Evolutionary conservation across 2,329 filamentous ascomycete species (phyloP).

Genomic region (Phyllosticta citrichinensis): DNA sequence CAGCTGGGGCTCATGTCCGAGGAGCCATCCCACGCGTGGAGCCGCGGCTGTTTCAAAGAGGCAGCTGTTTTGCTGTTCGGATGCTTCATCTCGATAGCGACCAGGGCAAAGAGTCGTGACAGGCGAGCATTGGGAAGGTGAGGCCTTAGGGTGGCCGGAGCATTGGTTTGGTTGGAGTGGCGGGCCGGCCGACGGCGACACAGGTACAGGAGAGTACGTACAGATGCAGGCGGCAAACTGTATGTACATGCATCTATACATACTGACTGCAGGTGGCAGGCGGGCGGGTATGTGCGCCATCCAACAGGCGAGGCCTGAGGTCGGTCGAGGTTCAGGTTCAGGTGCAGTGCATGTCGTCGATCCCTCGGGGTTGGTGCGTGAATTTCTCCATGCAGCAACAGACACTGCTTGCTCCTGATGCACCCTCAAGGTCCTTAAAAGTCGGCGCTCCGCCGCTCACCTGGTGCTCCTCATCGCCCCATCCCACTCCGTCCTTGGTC

Average conservation of each 20-base stretch:
- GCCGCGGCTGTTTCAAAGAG: constrained; percentile 10
- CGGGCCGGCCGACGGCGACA: background rate
- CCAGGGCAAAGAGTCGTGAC: background rate
- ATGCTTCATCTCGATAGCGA: background rate
- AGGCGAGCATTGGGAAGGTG: background rate
- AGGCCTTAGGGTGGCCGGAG: background rate
- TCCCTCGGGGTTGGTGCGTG: constrained; percentile 2
- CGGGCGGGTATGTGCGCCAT: background rate
- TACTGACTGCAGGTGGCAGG: background rate
- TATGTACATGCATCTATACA: too few species aligned
- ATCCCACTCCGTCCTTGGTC: background rate
- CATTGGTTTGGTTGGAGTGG: background rate
- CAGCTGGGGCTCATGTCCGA: background rate
- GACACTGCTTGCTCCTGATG: constrained; percentile 3
- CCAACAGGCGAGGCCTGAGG: background rate
- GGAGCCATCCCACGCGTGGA: background rate
- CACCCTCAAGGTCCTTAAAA: background rate
- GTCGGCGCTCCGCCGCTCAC: background rate
- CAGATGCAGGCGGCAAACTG: background rate
- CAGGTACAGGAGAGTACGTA: background rate
- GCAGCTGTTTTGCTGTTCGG: constrained; percentile 6
- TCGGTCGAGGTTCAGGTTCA: too few species aligned
- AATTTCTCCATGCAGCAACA: background rate
- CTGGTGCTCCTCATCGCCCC: background rate
- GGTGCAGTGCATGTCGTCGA: constrained; percentile 6